Evolutionary conservation across 2,329 filamentous ascomycete species (phyloP).

Genomic region (Pseudogymnoascus pannorum): DNA sequence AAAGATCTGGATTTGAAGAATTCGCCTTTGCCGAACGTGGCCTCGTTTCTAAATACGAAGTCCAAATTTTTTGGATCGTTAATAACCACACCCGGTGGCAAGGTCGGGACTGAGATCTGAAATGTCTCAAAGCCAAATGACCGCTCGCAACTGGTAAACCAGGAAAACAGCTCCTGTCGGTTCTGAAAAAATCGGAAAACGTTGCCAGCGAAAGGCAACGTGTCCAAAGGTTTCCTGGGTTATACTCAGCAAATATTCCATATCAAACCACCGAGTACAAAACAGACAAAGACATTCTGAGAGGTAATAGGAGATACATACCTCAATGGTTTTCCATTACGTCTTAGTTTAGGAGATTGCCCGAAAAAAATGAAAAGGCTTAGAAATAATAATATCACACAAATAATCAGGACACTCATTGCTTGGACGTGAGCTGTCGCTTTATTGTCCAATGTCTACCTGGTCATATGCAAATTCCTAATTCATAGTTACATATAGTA

Average conservation of each 20-base stretch:
- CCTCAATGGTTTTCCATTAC: constrained; percentile 25
- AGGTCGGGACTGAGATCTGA: constrained; percentile 53
- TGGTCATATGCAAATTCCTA: neutral
- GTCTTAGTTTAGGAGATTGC: constrained; percentile 19
- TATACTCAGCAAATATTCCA: constrained; percentile 7
- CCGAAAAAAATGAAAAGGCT: constrained; percentile 2
- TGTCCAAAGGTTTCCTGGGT: constrained; percentile 26
- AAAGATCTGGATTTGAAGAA: constrained; percentile 54
- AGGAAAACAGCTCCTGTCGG: constrained; percentile 52
- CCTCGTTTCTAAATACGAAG: constrained; percentile 54
- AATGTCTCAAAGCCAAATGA: constrained; percentile 53
- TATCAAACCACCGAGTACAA: neutral
- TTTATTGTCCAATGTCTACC: neutral
- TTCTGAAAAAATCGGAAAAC: constrained; percentile 54
- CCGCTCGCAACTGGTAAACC: constrained; percentile 53
- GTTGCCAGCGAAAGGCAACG: constrained; percentile 48
- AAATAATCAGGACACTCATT: neutral
- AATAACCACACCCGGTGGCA: constrained; percentile 57
- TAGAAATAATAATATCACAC: constrained; percentile 1
- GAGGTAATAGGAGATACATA: constrained; percentile 14
- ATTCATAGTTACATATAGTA: neutral
- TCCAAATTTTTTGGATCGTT: constrained; percentile 55
- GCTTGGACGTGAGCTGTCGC: neutral
- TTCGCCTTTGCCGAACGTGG: constrained; percentile 52
- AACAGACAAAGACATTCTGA: neutral